Conservation (phyloP, 805 yeast species). For the Priceomyces castillae region DNA sequence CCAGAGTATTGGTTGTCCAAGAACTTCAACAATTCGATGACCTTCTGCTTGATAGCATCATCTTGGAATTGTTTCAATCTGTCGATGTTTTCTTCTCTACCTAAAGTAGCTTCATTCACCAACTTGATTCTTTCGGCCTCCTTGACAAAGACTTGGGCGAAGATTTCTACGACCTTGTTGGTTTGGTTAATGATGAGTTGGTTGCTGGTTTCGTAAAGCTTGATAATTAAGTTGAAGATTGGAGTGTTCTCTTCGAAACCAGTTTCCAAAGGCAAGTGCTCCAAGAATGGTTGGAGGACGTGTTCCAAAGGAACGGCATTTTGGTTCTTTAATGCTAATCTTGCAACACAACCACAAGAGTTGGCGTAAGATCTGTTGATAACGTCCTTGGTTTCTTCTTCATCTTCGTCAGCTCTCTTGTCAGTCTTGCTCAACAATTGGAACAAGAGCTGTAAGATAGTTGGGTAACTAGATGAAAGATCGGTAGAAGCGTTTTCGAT, state of each 20-base stretch:
- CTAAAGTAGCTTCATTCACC: conserved; percentile 71
- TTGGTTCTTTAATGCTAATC: conserved; percentile 77
- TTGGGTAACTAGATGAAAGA: conserved; percentile 61
- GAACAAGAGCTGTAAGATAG: conserved; percentile 70
- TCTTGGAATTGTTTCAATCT: conserved; percentile 74
- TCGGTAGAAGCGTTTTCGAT: conserved; percentile 55
- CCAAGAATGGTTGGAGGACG: conserved; percentile 72
- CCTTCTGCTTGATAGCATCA: conserved; percentile 62
- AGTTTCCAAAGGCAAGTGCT: conserved; percentile 79
- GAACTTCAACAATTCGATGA: conserved; percentile 68
- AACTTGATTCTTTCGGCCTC: conserved; percentile 72
- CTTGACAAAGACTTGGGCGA: conserved; percentile 68
- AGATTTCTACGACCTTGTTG: conserved; percentile 61
- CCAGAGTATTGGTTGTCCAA: conserved; percentile 66
- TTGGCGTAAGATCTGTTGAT: conserved; percentile 85
- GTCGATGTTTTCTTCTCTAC: conserved; percentile 81
- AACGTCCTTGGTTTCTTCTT: conserved; percentile 76
- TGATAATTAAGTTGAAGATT: conserved; percentile 72
- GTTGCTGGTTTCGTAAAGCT: conserved; percentile 65
- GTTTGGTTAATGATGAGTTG: conserved; percentile 53
- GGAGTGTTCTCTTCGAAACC: conserved; percentile 94
- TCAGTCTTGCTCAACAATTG: conserved; percentile 72
- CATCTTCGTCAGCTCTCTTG: conserved; percentile 53
- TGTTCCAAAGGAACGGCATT: conserved; percentile 67
- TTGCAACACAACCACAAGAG: conserved; percentile 95